These are phyloP conservation scores for Biscogniauxia marginata DNA, from an alignment of 2,329 filamentous ascomycete genomes.

Conservation along the genomic window DNA sequence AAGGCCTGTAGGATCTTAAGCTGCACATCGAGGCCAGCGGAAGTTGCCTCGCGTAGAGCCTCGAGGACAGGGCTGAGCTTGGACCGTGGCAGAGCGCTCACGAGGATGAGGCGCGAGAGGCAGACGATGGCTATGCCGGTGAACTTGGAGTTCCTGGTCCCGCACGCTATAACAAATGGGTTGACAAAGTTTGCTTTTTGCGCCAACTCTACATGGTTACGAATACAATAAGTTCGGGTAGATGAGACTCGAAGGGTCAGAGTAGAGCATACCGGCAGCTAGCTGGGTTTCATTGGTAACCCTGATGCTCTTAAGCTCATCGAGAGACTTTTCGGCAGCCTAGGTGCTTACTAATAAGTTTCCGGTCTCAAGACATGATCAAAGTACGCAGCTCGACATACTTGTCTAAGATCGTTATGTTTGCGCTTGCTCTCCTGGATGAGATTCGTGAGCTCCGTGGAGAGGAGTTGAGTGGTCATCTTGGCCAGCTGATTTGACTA, in stretches of 20 bases:
- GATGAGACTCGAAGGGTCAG: not conserved
- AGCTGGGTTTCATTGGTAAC: slow-evolving; percentile 74
- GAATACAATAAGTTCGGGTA: slow-evolving; percentile 5
- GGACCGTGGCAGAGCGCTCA: slow-evolving; percentile 73
- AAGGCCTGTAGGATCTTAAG: slow-evolving; percentile 93
- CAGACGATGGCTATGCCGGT: slow-evolving; percentile 85
- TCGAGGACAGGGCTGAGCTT: slow-evolving; percentile 84
- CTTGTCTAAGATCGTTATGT: slow-evolving; percentile 83
- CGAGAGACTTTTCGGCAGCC: slow-evolving; percentile 91
- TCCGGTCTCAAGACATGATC: not conserved
- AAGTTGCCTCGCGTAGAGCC: slow-evolving; percentile 82
- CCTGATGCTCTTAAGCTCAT: slow-evolving; percentile 77
- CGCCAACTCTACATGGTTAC: slow-evolving; percentile 66
- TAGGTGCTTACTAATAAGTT: slow-evolving; percentile 34
- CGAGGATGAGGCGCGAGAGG: slow-evolving; percentile 83
- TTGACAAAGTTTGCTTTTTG: slow-evolving; percentile 82
- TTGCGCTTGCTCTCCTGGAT: slow-evolving; percentile 96
- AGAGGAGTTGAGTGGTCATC: slow-evolving; percentile 90
- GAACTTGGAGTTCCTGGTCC: slow-evolving; percentile 86
- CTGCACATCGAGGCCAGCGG: slow-evolving; percentile 81
- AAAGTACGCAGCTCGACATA: slow-evolving; percentile 37
- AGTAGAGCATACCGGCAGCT: slow-evolving; percentile 57
- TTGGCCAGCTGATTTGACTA: slow-evolving; percentile 35
- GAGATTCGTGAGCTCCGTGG: slow-evolving; percentile 83
- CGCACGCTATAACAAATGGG: slow-evolving; percentile 91